A percentile compares a stretch with the other conserved stretches of the same genome.
Conservation (phyloP, 148 eudicot genomes). For the Diospyros lotus region DNA sequence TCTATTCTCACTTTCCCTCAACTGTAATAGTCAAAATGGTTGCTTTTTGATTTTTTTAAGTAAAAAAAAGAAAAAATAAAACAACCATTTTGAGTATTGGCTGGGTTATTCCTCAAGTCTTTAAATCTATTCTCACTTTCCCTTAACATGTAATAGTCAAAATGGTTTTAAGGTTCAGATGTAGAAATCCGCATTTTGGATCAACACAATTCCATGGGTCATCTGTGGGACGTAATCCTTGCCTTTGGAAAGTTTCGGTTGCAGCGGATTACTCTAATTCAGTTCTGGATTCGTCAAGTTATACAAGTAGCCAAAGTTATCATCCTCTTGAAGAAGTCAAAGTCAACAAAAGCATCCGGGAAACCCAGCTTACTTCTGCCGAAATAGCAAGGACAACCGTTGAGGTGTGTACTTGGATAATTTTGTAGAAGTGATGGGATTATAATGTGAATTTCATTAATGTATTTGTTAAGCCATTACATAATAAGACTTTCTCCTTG, state of each 20-base stretch:
- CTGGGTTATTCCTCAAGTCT: no score
- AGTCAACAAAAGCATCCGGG: slow-evolving; percentile 26
- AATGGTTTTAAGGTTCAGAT: slow-evolving; percentile 11
- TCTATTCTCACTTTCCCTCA: no score
- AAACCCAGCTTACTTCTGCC: slow-evolving; percentile 33
- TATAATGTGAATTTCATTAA: not conserved
- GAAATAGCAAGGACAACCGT: slow-evolving; percentile 51
- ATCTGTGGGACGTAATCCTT: slow-evolving; percentile 23
- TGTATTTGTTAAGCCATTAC: no score
- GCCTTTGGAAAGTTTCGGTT: slow-evolving; percentile 35
- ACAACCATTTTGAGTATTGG: no score
- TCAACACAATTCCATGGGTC: slow-evolving; percentile 23
- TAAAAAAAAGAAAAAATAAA: no score
- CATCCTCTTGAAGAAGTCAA: slow-evolving; percentile 56
- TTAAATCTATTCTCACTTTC: no score
- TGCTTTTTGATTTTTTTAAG: no score
- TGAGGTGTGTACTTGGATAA: slow-evolving; percentile 29
- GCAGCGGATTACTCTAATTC: slow-evolving; percentile 55
- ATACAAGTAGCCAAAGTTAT: slow-evolving; percentile 31
- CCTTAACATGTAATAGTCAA: not conserved
- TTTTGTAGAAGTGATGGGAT: not conserved
- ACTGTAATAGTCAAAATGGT: no score
- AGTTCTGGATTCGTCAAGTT: slow-evolving; percentile 37
- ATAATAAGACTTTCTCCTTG: no score
- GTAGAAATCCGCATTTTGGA: slow-evolving; percentile 27